A percentile compares a stretch with the other conserved stretches of the same genome.
Evolutionary conservation across 345 rosid species (phyloP).

Genomic region (Rhodamnia argentea): DNA sequence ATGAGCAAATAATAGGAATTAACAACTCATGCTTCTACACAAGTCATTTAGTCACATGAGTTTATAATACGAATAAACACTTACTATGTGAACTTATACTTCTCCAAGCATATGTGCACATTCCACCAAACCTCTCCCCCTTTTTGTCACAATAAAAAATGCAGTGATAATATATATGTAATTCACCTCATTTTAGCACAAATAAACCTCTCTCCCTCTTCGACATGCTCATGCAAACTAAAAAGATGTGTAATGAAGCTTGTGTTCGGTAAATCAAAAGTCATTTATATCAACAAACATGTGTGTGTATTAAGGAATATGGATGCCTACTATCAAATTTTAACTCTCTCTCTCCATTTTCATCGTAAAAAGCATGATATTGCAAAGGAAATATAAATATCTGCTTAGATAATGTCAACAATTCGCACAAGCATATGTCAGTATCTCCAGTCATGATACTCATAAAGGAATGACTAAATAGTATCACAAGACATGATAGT

Average conservation of each 20-base stretch:
- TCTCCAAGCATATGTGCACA: not conserved
- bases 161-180: rapidly evolving
- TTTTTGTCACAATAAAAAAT: not conserved
- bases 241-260: not conserved
- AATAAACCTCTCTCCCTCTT: not conserved
- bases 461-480: no score
- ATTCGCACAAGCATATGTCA: no score
- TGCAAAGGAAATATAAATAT: not conserved
- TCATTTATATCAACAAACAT: not conserved
- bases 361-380: no score
- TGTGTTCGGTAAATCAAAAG: not conserved
- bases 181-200: not conserved
- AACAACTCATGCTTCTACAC: not conserved
- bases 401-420: not conserved
- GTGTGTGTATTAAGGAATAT: not conserved
- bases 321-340: not conserved
- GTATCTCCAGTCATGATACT: no score
- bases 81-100: not conserved
- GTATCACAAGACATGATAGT: no score
- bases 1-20: not conserved
- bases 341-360: not conserved
- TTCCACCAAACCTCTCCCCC: not conserved
- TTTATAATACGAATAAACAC: not conserved
- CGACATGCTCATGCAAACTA: not conserved
- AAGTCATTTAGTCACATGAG: not conserved